These are phyloP conservation scores for Dissophora globulifera DNA, from an alignment of 192 early-diverging fungal genomes.

Conservation along the genomic window DNA sequence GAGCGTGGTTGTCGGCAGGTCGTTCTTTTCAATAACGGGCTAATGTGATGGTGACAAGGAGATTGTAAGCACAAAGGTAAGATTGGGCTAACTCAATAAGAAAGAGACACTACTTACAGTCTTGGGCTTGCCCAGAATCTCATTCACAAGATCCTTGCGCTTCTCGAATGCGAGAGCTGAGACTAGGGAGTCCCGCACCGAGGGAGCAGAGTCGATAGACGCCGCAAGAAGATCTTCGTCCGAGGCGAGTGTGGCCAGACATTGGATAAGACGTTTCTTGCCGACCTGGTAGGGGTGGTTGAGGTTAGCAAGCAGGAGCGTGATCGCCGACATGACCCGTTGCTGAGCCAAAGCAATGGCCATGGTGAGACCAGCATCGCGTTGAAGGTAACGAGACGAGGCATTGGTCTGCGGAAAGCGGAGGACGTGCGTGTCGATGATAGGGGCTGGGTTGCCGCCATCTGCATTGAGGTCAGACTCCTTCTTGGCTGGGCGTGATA, in stretches of 20 bases:
- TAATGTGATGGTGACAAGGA: too few species aligned
- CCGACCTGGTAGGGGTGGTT: conserved; percentile 33
- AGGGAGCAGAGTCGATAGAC: conserved; percentile 12
- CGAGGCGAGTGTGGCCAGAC: conserved; percentile 14
- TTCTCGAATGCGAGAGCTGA: conserved; percentile 7
- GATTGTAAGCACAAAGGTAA: background rate
- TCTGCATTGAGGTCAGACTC: conserved; percentile 29
- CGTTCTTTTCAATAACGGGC: too few species aligned
- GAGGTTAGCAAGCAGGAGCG: conserved; percentile 12
- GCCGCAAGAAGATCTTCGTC: conserved; percentile 34
- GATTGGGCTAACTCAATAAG: background rate
- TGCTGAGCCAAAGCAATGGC: conserved; percentile 17
- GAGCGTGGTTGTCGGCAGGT: conserved; percentile 21
- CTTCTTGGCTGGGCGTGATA: conserved; percentile 6
- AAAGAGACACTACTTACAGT: conserved; percentile 5
- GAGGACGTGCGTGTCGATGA: conserved; percentile 12
- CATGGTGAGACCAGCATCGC: conserved; percentile 12
- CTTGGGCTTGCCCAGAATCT: conserved; percentile 34
- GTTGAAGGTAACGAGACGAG: conserved; percentile 31
- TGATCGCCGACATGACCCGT: conserved; percentile 4
- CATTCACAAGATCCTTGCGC: conserved; percentile 20
- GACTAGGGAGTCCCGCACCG: conserved; percentile 28
- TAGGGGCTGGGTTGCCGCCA: conserved; percentile 36
- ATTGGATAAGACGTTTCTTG: conserved; percentile 25
- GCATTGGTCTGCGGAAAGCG: conserved; percentile 35